A percentile compares a stretch with the other conserved stretches of the same genome.
These are phyloP conservation scores for Linanthus parryae DNA, from an alignment of 148 eudicot species.

Conservation along the genomic window DNA sequence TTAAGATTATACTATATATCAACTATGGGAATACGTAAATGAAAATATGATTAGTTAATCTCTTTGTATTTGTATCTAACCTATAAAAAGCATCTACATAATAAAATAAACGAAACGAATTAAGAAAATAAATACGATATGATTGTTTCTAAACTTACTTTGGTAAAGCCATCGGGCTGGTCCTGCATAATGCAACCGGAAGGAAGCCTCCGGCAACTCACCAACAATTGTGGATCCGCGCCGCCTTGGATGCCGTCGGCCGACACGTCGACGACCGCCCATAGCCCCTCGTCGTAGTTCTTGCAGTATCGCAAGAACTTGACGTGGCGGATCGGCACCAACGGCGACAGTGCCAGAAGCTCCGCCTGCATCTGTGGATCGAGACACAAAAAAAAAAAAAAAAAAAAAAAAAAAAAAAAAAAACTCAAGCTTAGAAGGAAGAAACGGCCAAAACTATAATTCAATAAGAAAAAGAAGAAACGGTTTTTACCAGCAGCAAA, in stretches of 20 bases:
- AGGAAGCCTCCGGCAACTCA: conserved; percentile 61
- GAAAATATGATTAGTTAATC: no score
- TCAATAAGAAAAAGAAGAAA: not conserved
- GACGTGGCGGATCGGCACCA: conserved; percentile 63
- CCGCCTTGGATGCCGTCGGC: conserved; percentile 40
- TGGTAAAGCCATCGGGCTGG: conserved; percentile 58
- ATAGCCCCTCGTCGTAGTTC: conserved; percentile 55
- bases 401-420: no score
- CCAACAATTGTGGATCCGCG: conserved; percentile 18
- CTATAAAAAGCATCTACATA: no score
- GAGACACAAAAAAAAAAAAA: no score
- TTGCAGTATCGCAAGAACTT: conserved; percentile 65
- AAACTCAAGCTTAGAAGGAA: no score
- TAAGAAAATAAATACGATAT: no score
- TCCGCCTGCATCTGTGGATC: conserved; percentile 39
- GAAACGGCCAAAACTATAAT: not conserved
- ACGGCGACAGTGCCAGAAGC: conserved; percentile 49
- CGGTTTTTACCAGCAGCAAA: conserved; percentile 56
- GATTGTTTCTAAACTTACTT: no score
- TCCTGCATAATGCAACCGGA: conserved; percentile 80
- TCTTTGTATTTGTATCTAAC: no score
- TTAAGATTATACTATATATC: no score
- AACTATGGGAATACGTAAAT: no score
- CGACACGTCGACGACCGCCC: conserved; percentile 84
- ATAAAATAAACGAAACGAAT: conserved; percentile 25